phyloP scores from a whole-genome alignment of 2,329 filamentous ascomycete genomes.

The Trichoderma koningii region DNA sequence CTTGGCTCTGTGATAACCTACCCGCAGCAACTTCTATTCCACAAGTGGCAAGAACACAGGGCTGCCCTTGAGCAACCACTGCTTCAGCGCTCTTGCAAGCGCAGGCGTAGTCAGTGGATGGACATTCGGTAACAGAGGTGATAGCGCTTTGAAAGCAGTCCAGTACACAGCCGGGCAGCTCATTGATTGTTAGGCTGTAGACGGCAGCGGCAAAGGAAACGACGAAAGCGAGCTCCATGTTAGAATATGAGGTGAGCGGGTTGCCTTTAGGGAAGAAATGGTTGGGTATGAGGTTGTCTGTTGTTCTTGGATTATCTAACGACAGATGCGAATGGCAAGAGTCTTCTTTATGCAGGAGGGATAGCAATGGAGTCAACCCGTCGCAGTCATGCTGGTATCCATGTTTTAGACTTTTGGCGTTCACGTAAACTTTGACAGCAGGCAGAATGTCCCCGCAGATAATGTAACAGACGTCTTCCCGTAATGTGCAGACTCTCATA shows the following conservation, averaged over 20 bases:
- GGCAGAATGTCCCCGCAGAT: too few species aligned
- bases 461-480: too few species aligned
- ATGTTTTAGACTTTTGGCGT: too few species aligned
- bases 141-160: conserved; percentile 41
- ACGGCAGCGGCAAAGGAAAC: conserved; percentile 40
- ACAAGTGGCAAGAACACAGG: background rate
- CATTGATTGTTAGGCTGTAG: conserved; percentile 38
- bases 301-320: too few species aligned
- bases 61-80: background rate
- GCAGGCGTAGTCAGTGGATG: background rate
- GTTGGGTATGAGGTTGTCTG: too few species aligned
- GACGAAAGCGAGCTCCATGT: conserved; percentile 45
- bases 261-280: background rate
- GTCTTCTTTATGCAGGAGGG: too few species aligned
- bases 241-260: conserved; percentile 28
- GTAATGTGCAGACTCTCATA: too few species aligned
- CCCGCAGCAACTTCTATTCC: background rate
- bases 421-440: too few species aligned
- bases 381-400: too few species aligned
- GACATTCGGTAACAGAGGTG: conserved; percentile 26
- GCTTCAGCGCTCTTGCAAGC: background rate
- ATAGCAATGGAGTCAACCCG: too few species aligned
- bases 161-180: conserved; percentile 44
- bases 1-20: background rate
- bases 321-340: too few species aligned